Evolutionary conservation across 768 basidiomycete genomes (phyloP), one percentile per base, ranked within the genome.

Genomic region (Daedaleopsis sinensis): DNA sequence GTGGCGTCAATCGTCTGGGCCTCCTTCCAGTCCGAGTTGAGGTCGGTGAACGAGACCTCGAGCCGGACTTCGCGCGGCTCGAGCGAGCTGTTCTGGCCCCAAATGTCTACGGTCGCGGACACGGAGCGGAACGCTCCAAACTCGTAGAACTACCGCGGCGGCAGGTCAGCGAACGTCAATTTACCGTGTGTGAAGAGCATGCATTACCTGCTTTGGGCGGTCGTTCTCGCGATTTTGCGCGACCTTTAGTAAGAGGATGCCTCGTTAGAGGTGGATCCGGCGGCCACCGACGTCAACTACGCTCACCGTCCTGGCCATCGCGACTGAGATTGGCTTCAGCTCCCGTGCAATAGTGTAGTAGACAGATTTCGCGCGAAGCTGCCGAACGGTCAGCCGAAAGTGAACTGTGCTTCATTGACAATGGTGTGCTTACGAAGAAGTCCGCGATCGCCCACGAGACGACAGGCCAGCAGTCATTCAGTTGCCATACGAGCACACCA

Each of bases 361-460:
- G 1, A 67, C 72, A 3, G 73, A 68, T 56, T 77, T 77, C 23
- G 64, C 93, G 23, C 95, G 81, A 52, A 94, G 77, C 68, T 65
- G 42, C 24, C 35, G 35, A 24, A 11, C 21, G 9, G 23, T 39
- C 37, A 52, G 27, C n/a, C 32, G 27, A 8, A 21, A 23, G 47
- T 19, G 18, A 35, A 19, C 6, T 19, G 8, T 38, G 15, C 13
- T 32, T 32, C 27, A 32, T 32, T 32, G 43, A 35, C 5, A 36
- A 27, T 5, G 15, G 13, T 19, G 21, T 7, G 61, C 68, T 53
- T 44, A 65, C 64, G 77, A 94, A 96, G 76, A 95, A 96, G 73
- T 97, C 95, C 35, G 87, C 84, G 64, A 96, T 94, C 1, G 91
- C 85, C 95, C 94, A 97, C 19, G 92, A 94, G 7, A 92, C 91